phyloP scores from a whole-genome alignment of 2,329 filamentous ascomycete genomes.

The Ustulina deusta region DNA sequence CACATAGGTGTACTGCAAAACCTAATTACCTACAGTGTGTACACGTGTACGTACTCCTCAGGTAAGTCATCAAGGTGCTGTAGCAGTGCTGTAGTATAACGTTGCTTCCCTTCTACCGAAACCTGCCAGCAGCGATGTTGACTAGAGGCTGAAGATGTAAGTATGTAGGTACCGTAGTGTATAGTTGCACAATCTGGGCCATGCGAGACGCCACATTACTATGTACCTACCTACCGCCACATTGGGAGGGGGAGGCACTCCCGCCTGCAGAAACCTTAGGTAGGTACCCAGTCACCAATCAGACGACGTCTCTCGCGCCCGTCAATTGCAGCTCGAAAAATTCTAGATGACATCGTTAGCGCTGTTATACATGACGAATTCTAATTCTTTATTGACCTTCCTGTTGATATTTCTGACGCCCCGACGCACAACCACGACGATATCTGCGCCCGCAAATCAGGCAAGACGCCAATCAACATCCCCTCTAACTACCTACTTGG shows the following conservation, averaged over 20 bases:
- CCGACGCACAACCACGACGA: slow-evolving; percentile 3
- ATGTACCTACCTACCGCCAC: no score
- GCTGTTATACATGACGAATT: slow-evolving; percentile 9
- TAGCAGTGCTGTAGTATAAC: neutral
- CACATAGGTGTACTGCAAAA: neutral
- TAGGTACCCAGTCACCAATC: no score
- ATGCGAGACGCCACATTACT: no score
- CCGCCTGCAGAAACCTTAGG: no score
- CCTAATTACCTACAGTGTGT: slow-evolving; percentile 6
- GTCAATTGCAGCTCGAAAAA: no score
- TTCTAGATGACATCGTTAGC: slow-evolving; percentile 15
- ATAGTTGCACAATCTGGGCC: no score
- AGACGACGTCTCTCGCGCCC: no score
- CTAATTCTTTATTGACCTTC: slow-evolving; percentile 11
- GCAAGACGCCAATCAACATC: neutral
- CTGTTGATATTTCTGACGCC: neutral
- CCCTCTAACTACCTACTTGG: neutral
- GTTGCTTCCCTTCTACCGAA: neutral
- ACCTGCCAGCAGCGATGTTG: no score
- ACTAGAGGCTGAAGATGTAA: no score
- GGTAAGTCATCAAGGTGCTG: neutral
- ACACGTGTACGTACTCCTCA: no score
- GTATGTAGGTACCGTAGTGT: no score
- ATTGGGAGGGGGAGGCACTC: no score
- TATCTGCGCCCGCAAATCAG: neutral